Base-by-base conservation (phyloP, 2,329 filamentous ascomycete species). In the Curvularia lunata region DNA sequence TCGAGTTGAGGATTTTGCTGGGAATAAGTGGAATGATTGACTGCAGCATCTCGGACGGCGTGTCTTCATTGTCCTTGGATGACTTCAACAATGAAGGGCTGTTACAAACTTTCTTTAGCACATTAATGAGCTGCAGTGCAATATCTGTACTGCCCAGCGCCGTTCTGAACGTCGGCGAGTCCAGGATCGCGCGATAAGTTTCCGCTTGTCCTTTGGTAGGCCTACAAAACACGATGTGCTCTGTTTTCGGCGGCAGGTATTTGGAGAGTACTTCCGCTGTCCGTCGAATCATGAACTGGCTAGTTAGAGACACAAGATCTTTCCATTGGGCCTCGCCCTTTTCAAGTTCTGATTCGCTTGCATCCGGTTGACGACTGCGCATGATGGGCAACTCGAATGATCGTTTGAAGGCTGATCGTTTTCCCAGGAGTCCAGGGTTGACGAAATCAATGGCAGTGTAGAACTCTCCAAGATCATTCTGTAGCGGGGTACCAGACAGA, bases 51-150 rank as follows among this genome's bases (percentile, higher is more conserved):
- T 82, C 80, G 32, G 78, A 83, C 2, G 80, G 78, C 1, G 75
- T 74, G 34, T 83, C 79, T 37, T 84, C 79, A 4, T 74, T 73
- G 27, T 81, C 79, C 41, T 80, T 79, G 56, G 83, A 84, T 2
- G 81, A 76, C 41, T 81, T 81, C 7, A 91, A 78, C 9, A 91
- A 76, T 0, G 83, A 85, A 1, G 88, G 88, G 62, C 87, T 88
- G 71, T 91, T 91, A 79, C 89, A 91, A 18, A 90, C 81, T 72
- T 91, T 91, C 77, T 91, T 91, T 18, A 91, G 78, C 18, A 91
- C 82, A 16, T 86, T 91, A 68, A 91, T 91, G 13, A 91, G 83
- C 66, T 89, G 86, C 2, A 91, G 79, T 2, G 86, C 84, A 46
- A 83, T 82, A 48, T 90, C 86, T 1, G 84, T 80, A 61, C 82